Evolutionary conservation across 768 basidiomycete genomes (phyloP), one percentile per base, ranked within the genome.

Genomic region (Myochromella boudieri): DNA sequence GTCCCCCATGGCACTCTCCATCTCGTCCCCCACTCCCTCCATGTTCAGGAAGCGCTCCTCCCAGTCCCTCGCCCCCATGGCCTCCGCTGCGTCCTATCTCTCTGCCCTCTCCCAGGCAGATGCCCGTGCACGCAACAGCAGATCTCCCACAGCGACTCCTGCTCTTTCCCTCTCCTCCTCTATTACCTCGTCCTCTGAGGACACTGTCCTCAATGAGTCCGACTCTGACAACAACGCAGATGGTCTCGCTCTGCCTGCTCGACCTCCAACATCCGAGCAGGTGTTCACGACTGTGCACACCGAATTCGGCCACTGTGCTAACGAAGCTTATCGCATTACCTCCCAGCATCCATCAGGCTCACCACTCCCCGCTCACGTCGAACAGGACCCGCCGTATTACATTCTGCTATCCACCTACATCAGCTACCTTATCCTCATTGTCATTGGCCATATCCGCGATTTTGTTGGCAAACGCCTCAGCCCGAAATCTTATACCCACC

Each of bases 361-460:
- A 6, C 68, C 77, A 1, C 61, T 88, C 49, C 68, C 71, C 43
- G 61, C 71, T 44, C 78, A 81, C 58, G 68, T 79, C 46, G 85
- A 90, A 51, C 81, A 86, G 54, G 91, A 95, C 59, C 95, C 95
- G 3, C 89, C 91, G 0, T 93, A 97, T 63, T 94, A 93, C 67
- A 85, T 97, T 59, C 77, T 97, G 33, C 67, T 98, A 51, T 84
- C 89, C 7, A 95, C 94, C 4, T 98, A 97, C 64, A 76, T 95
- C 66, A 87, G 88, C 71, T 98, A 95, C 70, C 79, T 98, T 57
- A 77, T 97, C 49, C 82, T 98, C 46, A 95, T 98, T 55, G 76
- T 82, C 54, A 68, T 99, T 37, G 97, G 97, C 15, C 97, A 98
- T 61, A 69, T 95, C 37, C 84, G 95, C 44, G 97, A 99, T 68